phyloP scores from a whole-genome alignment of 108 stramenopile genomes.

The Cyclostephanos tholiformis region DNA sequence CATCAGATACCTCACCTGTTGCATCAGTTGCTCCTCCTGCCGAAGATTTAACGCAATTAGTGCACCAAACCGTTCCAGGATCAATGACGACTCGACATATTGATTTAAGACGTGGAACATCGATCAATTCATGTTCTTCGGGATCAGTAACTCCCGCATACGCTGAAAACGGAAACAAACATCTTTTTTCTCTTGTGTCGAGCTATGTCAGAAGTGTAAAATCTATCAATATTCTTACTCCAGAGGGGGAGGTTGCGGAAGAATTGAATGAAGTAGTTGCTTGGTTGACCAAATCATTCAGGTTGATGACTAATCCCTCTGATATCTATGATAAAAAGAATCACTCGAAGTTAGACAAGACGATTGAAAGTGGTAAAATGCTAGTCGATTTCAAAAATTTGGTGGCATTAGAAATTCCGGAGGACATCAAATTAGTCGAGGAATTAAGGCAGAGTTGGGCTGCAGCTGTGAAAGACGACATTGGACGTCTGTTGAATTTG shows the following conservation, averaged over 20 bases:
- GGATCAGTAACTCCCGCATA: conserved; percentile 34
- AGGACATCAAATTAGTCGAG: conserved; percentile 35
- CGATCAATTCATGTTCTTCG: conserved; percentile 15
- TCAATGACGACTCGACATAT: conserved; percentile 29
- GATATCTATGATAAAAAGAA: conserved; percentile 64
- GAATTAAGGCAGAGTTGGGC: conserved; percentile 56
- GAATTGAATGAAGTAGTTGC: conserved; percentile 47
- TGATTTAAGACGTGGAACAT: background rate
- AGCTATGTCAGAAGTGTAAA: conserved; percentile 50
- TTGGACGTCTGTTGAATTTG: conserved; percentile 54
- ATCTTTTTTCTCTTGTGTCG: conserved; percentile 46
- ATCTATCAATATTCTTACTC: conserved; percentile 45
- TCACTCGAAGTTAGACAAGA: conserved; percentile 69
- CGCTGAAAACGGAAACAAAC: conserved; percentile 16
- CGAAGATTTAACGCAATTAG: background rate
- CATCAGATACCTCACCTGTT: background rate
- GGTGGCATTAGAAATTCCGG: conserved; percentile 39
- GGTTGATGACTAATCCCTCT: conserved; percentile 55
- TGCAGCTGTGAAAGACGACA: conserved; percentile 56
- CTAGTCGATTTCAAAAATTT: conserved; percentile 38
- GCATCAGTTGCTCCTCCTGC: background rate
- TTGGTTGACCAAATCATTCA: conserved; percentile 44
- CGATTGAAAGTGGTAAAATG: conserved; percentile 57
- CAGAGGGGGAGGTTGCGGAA: conserved; percentile 56
- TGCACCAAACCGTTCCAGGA: background rate